These are phyloP conservation scores for Leccinum imitatum DNA, from an alignment of 768 basidiomycete species.

Conservation along the genomic window DNA sequence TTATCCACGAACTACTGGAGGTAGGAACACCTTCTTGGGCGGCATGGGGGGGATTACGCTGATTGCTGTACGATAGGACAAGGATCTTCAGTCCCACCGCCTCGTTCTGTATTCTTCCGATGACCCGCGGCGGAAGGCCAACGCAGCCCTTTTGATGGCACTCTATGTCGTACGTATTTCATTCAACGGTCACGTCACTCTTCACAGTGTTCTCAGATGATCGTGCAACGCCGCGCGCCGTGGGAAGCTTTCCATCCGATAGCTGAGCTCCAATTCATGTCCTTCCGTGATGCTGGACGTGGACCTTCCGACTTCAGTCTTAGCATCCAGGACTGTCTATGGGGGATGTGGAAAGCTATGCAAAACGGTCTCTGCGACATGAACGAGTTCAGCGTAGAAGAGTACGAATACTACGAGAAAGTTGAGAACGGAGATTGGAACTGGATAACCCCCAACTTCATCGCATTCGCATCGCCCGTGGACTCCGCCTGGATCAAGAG, in stretches of 20 bases:
- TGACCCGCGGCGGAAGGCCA: slow-evolving; percentile 86
- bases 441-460: slow-evolving; percentile 88
- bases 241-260: slow-evolving; percentile 96
- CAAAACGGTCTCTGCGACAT: slow-evolving; percentile 92
- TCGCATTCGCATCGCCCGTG: slow-evolving; percentile 92
- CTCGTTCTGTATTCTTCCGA: slow-evolving; percentile 87
- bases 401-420: slow-evolving; percentile 94
- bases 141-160: slow-evolving; percentile 91
- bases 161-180: slow-evolving; percentile 76
- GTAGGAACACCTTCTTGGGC: slow-evolving; percentile 39
- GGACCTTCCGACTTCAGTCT: slow-evolving; percentile 92
- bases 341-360: slow-evolving; percentile 87
- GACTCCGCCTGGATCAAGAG: slow-evolving; percentile 79
- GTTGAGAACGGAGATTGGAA: slow-evolving; percentile 97
- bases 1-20: slow-evolving; percentile 86
- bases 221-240: slow-evolving; percentile 84
- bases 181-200: slow-evolving; percentile 10
- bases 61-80: slow-evolving; percentile 53
- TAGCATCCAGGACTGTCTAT: slow-evolving; percentile 88
- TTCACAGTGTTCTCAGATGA: slow-evolving; percentile 60
- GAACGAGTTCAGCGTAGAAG: slow-evolving; percentile 89
- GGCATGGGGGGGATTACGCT: slow-evolving; percentile 23
- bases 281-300: slow-evolving; percentile 93
- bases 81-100: slow-evolving; percentile 66
- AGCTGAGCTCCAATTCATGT: slow-evolving; percentile 89